phyloP scores from a whole-genome alignment of 1,139 yeast species.

The Candida labiduridarum region DNA sequence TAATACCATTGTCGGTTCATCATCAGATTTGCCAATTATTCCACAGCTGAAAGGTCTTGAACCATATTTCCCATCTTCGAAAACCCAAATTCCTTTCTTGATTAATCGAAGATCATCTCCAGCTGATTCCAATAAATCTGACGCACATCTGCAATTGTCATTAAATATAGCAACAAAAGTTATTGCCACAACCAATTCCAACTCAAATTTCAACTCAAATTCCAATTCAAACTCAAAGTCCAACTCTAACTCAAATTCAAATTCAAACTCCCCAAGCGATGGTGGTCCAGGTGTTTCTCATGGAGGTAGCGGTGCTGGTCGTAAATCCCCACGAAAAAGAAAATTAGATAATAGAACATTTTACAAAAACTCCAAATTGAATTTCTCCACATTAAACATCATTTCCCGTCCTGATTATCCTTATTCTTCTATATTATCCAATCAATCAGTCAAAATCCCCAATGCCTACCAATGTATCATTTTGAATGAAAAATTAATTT shows the following conservation, averaged over 20 bases:
- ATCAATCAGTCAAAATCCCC: slow-evolving; percentile 11
- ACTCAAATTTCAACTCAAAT: slow-evolving; percentile 9
- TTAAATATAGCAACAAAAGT: slow-evolving; percentile 4
- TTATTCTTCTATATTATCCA: slow-evolving; percentile 12
- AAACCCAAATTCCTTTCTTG: slow-evolving; percentile 1
- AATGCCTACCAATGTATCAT: slow-evolving; percentile 11
- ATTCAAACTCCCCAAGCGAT: slow-evolving; percentile 2
- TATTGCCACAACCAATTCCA: neutral
- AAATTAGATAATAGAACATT: slow-evolving; percentile 5
- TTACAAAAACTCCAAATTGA: slow-evolving; percentile 9
- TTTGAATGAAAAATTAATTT: slow-evolving; percentile 14
- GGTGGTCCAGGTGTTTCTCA: neutral
- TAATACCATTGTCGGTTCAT: neutral
- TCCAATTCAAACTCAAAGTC: slow-evolving; percentile 1
- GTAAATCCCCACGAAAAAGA: slow-evolving; percentile 7
- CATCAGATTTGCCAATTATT: neutral
- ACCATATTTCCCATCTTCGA: slow-evolving; percentile 5
- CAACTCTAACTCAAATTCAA: neutral
- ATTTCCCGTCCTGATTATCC: slow-evolving; percentile 13
- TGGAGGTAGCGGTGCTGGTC: neutral
- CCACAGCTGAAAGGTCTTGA: slow-evolving; percentile 6
- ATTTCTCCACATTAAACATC: slow-evolving; percentile 12
- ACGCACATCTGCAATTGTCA: slow-evolving; percentile 12
- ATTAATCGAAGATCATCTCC: slow-evolving; percentile 12
- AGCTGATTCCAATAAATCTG: slow-evolving; percentile 12